Base-by-base conservation (phyloP, 116 monocot species). In the Phalaenopsis hybrid region DNA sequence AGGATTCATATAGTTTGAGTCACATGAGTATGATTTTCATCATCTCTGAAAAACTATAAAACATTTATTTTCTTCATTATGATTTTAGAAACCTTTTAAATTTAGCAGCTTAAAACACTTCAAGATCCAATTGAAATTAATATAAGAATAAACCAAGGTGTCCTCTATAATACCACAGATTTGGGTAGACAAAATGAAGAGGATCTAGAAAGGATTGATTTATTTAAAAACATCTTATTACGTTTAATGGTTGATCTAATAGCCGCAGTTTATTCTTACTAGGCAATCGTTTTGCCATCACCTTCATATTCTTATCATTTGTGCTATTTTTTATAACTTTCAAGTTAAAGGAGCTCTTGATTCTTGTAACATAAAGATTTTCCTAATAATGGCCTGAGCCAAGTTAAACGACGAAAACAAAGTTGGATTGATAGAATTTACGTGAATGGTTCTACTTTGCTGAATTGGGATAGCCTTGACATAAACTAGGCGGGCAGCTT, bases 371-470 rank as follows among this genome's bases (percentile, higher is more conserved):
- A 8, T 65, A 6, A 65, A 25, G 9, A 21, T 1, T 65, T 23
- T 21, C 65, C 9, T 65, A 65, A 65, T 31, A 65, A 23, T 23
- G 25, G 21, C 13, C 72, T 0, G 11, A 34, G 72, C 1, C 72
- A 72, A 0, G 13, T 72, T 23, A 72, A 72, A 72, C 11, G 1
- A 76, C 9, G 21, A 49, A 76, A 76, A 31, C 31, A 48, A 48
- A 8, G 72, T 6, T n/a, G 75, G 1, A 9, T 11, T 45, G 7
- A n/a, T 13, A 50, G 11, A 49, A 25, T 31, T 65, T 34, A 88
- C 93, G 85, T 89, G 91, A 31, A 89, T 89, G 25, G 87, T 85
- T 77, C 78, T 86, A 57, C 92, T 90, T 33, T 75, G 76, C 6
- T 84, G 85, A 57, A 92, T 44, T 0, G 93, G 93, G 20, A 0